Percentiles rank a stretch among this genome's conserved stretches.
Evolutionary conservation across 1,284 basidiomycete species (phyloP).

Genomic region (Ustilago sp.): DNA sequence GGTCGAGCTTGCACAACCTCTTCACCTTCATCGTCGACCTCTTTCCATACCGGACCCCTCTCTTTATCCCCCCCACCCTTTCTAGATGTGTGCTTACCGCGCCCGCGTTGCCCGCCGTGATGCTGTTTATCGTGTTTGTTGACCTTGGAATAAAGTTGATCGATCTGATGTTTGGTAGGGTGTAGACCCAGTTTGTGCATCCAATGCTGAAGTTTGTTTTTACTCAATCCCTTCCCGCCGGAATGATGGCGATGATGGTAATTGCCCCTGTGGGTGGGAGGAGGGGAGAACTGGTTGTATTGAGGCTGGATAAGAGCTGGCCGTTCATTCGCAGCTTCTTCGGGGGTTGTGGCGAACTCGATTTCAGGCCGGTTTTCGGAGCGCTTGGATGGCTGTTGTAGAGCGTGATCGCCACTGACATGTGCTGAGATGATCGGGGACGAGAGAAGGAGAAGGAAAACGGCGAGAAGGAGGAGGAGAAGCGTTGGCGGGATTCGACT

Average conservation of each 20-base stretch:
- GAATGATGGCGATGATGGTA: neutral
- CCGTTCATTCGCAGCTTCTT: neutral
- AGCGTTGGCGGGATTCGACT: no score
- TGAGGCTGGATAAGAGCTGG: slow-evolving; percentile 12
- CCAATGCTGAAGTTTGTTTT: slow-evolving; percentile 10
- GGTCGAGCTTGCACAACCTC: neutral
- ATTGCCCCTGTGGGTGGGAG: neutral
- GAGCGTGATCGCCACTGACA: no score
- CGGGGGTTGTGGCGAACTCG: neutral
- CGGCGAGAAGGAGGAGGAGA: neutral
- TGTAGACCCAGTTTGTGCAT: slow-evolving; percentile 22
- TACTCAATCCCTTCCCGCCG: slow-evolving; percentile 1
- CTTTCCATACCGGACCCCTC: neutral
- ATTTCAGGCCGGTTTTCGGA: neutral
- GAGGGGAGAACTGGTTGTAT: slow-evolving; percentile 27
- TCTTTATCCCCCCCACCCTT: neutral
- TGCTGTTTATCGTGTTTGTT: neutral
- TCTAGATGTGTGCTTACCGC: no score
- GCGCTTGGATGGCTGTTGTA: neutral
- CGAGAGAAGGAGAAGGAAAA: neutral
- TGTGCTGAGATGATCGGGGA: neutral
- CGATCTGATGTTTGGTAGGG: slow-evolving; percentile 9
- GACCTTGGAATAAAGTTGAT: slow-evolving; percentile 4
- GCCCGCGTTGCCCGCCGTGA: no score
- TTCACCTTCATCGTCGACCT: neutral